Evolutionary conservation across 2,329 filamentous ascomycete genomes (phyloP).

Genomic region (Pseudogymnoascus sp.): DNA sequence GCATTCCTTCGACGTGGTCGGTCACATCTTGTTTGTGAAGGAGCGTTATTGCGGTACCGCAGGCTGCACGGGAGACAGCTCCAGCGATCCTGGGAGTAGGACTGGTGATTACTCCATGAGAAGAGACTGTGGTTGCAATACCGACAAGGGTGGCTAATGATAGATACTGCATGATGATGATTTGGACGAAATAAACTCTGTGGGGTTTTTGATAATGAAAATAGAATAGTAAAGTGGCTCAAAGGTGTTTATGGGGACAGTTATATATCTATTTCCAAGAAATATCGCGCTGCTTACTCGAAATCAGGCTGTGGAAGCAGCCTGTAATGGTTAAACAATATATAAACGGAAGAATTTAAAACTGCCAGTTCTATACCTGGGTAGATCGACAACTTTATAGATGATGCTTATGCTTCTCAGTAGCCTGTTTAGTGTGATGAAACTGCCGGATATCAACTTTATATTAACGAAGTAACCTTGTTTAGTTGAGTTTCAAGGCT

Average conservation of each 20-base stretch:
- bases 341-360: not conserved
- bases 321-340: not conserved
- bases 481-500: not conserved
- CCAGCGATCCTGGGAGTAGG: conserved; percentile 40
- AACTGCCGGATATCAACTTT: conserved; percentile 3
- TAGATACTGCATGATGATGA: not conserved
- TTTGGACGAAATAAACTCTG: not conserved
- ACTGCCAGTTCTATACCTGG: not conserved
- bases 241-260: not conserved
- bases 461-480: conserved; percentile 3
- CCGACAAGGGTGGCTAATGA: not conserved
- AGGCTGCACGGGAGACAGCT: conserved; percentile 38
- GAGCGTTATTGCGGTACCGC: conserved; percentile 39
- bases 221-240: not conserved
- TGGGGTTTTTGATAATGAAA: not conserved
- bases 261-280: not conserved
- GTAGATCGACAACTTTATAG: not conserved
- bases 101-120: conserved; percentile 40
- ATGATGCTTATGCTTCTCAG: not conserved
- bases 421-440: not conserved
- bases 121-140: conserved; percentile 31
- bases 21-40: conserved; percentile 26
- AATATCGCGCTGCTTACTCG: not conserved
- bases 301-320: not conserved
- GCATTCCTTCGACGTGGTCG: conserved; percentile 32